Evolutionary conservation across 2,329 filamentous ascomycete genomes (phyloP), one percentile per base, ranked within the genome.

Genomic region (Pseudogymnoascus sp.): DNA sequence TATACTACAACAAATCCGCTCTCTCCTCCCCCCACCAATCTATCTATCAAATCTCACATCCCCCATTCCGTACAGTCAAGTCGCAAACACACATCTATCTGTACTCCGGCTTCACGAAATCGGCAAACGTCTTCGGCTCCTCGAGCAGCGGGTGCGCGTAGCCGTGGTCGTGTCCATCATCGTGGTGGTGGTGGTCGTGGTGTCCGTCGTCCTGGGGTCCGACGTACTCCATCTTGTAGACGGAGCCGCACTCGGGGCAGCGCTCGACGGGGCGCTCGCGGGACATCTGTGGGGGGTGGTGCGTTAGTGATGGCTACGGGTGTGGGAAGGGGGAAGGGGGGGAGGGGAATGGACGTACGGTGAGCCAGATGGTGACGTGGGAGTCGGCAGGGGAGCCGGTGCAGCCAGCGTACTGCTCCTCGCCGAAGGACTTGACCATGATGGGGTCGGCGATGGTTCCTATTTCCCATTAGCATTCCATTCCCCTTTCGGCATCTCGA

Each of bases 221-320:
- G 69, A 96, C 81, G 79, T 96, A 99, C 76, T 97, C 89, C 90
- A 97, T 95, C 88, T 96, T 96, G 84, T 96, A 93, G 70, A 95
- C 91, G 77, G 87, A 91, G 71, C 95, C 95, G 81, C 95, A 99
- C 84, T 99, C 95, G 74, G 87, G 87, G 87, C 95, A 99, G 78
- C 95, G 91, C 83, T 96, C 91, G 71, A 96, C 79, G 64, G 95
- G 95, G 76, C 95, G 92, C 65, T 95, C 88, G 75, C 90, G 90
- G 76, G 90, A 89, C 74, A 96, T 85, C 90, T 95, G 59, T 23
- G n/a, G n/a, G n/a, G n/a, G n/a, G n/a, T n/a, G n/a, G n/a, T n/a
- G n/a, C n/a, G n/a, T n/a, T n/a, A n/a, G n/a, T n/a, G n/a, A n/a
- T n/a, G n/a, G n/a, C n/a, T n/a, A n/a, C n/a, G n/a, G n/a, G n/a